A percentile compares a stretch with the other conserved stretches of the same genome.
Conservation (phyloP, 2,329 filamentous ascomycete species). For the Diplodia intermedia region DNA sequence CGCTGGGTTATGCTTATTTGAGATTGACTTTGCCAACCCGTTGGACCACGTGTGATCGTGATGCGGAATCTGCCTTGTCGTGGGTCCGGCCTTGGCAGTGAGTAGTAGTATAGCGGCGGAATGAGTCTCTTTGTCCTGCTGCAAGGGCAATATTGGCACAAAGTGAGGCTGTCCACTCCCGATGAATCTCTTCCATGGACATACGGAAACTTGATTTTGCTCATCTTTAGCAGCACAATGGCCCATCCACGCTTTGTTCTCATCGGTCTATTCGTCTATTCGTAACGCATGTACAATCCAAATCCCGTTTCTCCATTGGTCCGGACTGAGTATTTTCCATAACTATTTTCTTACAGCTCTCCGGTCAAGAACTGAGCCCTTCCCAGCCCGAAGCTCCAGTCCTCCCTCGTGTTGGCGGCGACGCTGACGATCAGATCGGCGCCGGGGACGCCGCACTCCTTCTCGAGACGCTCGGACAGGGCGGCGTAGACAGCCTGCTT, state of each 20-base stretch:
- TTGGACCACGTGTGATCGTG: not conserved
- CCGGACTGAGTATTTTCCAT: not conserved
- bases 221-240: not conserved
- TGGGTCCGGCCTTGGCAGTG: not conserved
- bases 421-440: constrained; percentile 42
- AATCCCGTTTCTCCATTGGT: not conserved
- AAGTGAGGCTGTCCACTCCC: not conserved
- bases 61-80: not conserved
- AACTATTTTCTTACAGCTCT: constrained; percentile 30
- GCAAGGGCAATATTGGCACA: not conserved
- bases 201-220: not conserved
- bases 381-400: constrained; percentile 45
- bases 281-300: not conserved
- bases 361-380: constrained; percentile 43
- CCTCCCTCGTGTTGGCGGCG: constrained; percentile 39
- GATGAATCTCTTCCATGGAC: not conserved
- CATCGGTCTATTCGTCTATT: constrained; percentile 10
- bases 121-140: not conserved
- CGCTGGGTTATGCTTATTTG: not conserved
- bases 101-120: not conserved
- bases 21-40: not conserved
- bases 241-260: not conserved
- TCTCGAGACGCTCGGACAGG: constrained; percentile 38
- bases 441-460: constrained; percentile 37
- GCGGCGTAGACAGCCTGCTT: constrained; percentile 40